Evolutionary conservation across 2,329 filamentous ascomycete genomes (phyloP).

Genomic region (Xylariaceae sp.): DNA sequence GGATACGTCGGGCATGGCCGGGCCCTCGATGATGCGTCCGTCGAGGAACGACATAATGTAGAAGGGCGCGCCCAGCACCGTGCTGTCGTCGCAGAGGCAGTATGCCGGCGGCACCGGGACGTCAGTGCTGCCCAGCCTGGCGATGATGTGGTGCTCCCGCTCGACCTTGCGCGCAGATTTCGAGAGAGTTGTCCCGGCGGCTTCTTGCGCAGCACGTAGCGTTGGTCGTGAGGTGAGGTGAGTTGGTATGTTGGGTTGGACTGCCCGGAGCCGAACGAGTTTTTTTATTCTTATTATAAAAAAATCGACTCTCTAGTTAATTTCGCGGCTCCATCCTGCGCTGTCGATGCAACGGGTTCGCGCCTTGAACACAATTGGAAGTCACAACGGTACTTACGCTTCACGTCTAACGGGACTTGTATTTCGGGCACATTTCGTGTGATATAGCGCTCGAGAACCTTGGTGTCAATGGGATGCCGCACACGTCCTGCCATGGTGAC

Average conservation of each 20-base stretch:
- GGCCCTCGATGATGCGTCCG: slow-evolving; percentile 90
- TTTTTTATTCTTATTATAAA: neutral
- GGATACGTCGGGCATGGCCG: slow-evolving; percentile 72
- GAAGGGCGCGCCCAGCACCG: slow-evolving; percentile 85
- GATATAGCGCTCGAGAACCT: slow-evolving; percentile 79
- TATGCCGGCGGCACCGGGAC: slow-evolving; percentile 85
- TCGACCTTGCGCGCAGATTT: slow-evolving; percentile 95
- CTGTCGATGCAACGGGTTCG: too few relatives aligned
- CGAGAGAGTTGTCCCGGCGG: slow-evolving; percentile 89
- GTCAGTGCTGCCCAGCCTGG: slow-evolving; percentile 76
- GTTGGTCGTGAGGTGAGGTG: slow-evolving; percentile 69
- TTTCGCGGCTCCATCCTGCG: neutral
- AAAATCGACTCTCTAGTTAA: neutral
- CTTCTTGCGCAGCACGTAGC: slow-evolving; percentile 94
- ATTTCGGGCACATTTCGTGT: slow-evolving; percentile 77
- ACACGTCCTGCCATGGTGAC: slow-evolving; percentile 78
- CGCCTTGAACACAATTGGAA: too few relatives aligned
- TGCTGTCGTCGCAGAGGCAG: slow-evolving; percentile 82
- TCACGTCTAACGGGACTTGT: slow-evolving; percentile 80
- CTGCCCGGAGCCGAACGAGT: slow-evolving; percentile 91
- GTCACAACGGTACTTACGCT: slow-evolving; percentile 64
- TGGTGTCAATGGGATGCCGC: slow-evolving; percentile 86
- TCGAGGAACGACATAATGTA: slow-evolving; percentile 97
- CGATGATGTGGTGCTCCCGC: slow-evolving; percentile 88
- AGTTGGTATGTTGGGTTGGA: slow-evolving; percentile 96